A percentile compares a stretch with the other conserved stretches of the same genome.
phyloP scores from a whole-genome alignment of 208 protist genomes.

The Acanthamoeba triangularis region DNA sequence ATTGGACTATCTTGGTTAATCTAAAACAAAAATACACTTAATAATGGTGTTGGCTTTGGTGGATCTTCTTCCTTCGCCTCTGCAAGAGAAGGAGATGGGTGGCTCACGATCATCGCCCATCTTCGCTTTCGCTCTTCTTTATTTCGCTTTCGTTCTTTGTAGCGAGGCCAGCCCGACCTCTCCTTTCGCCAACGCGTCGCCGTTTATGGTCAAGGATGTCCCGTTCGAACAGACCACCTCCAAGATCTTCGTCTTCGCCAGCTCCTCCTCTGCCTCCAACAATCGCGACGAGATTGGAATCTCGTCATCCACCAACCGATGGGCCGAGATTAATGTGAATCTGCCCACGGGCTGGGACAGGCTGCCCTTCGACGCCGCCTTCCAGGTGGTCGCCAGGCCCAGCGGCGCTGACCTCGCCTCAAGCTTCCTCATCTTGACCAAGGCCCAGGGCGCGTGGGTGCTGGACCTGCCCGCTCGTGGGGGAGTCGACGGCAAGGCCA shows the following conservation, averaged over 20 bases:
- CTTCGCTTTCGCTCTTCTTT: neutral
- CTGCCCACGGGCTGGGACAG: constrained; percentile 2
- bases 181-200: neutral
- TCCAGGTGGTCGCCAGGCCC: neutral
- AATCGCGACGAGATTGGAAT: neutral
- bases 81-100: too few relatives aligned
- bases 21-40: too few relatives aligned
- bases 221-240: constrained; percentile 55
- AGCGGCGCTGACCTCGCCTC: neutral
- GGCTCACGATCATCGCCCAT: neutral
- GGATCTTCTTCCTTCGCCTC: too few relatives aligned
- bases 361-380: constrained; percentile 43
- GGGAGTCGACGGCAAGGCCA: neutral
- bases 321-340: neutral
- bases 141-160: neutral
- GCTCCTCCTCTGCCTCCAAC: neutral
- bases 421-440: constrained; percentile 5
- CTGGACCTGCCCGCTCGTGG: neutral
- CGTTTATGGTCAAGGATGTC: neutral
- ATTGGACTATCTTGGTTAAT: too few relatives aligned
- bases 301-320: neutral
- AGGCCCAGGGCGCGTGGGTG: neutral
- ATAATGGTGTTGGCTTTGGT: too few relatives aligned
- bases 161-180: neutral
- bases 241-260: constrained; percentile 3